phyloP scores from a whole-genome alignment of 306 rosid genomes.

The Canavalia ensiformis region DNA sequence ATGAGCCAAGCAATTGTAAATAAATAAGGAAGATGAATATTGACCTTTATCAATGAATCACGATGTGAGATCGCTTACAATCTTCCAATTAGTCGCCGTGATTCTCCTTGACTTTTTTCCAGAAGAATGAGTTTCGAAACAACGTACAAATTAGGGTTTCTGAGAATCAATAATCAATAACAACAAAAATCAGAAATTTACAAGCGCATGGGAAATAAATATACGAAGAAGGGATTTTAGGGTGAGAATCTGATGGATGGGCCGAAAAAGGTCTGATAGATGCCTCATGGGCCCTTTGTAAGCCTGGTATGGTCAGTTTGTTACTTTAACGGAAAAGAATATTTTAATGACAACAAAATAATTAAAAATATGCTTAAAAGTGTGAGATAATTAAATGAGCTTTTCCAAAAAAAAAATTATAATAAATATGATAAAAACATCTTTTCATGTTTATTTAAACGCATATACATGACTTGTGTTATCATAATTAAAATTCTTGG shows the following conservation, averaged over 20 bases:
- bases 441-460: too few species aligned
- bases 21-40: slow-evolving; percentile 42
- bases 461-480: too few species aligned
- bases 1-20: slow-evolving; percentile 45
- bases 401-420: too few species aligned
- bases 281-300: background rate
- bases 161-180: background rate
- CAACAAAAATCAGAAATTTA: background rate
- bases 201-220: background rate
- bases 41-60: slow-evolving; percentile 49
- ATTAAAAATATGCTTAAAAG: too few species aligned
- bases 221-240: background rate
- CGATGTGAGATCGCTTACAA: background rate
- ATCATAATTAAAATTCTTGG: too few species aligned
- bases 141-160: slow-evolving; percentile 50
- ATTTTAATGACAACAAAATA: too few species aligned
- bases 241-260: background rate
- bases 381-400: too few species aligned
- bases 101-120: background rate
- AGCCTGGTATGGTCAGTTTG: too few species aligned
- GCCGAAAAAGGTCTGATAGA: background rate
- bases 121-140: slow-evolving; percentile 20
- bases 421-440: too few species aligned
- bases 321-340: too few species aligned
- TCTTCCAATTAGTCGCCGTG: slow-evolving; percentile 14